Percentiles rank a stretch among this genome's conserved stretches.
phyloP scores from a whole-genome alignment of 108 stramenopile genomes.

The Pseudonitzschia delicatissima region DNA sequence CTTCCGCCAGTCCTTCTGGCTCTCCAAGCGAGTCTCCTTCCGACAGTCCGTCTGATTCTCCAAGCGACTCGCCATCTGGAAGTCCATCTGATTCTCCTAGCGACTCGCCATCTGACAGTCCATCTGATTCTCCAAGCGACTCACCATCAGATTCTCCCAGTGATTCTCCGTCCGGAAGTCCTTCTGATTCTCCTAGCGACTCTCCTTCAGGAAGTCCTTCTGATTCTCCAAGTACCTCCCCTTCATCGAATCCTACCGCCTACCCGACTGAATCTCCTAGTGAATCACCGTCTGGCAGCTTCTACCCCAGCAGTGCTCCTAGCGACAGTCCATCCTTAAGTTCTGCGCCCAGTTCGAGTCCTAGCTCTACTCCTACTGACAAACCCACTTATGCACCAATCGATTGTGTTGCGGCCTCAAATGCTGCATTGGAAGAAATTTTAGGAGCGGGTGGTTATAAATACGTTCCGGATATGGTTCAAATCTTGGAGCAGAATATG shows the following conservation, averaged over 20 bases:
- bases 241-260: too few species aligned
- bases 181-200: neutral
- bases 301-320: neutral
- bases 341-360: neutral
- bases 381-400: neutral
- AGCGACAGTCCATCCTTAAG: too few species aligned
- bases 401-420: neutral
- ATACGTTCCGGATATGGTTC: neutral
- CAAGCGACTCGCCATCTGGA: slow-evolving; percentile 1
- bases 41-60: neutral
- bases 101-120: neutral
- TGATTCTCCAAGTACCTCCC: neutral
- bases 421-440: neutral
- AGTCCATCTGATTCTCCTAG: neutral
- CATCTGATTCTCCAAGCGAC: slow-evolving; percentile 4
- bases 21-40: neutral
- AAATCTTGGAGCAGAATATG: neutral
- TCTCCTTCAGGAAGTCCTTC: neutral
- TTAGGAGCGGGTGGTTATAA: too few species aligned
- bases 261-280: neutral
- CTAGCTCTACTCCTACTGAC: neutral
- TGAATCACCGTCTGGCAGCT: neutral
- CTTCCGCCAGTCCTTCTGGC: neutral
- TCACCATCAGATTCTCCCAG: slow-evolving; percentile 4
- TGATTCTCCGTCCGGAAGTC: neutral